A percentile compares a stretch with the other conserved stretches of the same genome.
These are phyloP conservation scores for Gardenia jasminoides DNA, from an alignment of 257 asterid genomes.

Conservation along the genomic window DNA sequence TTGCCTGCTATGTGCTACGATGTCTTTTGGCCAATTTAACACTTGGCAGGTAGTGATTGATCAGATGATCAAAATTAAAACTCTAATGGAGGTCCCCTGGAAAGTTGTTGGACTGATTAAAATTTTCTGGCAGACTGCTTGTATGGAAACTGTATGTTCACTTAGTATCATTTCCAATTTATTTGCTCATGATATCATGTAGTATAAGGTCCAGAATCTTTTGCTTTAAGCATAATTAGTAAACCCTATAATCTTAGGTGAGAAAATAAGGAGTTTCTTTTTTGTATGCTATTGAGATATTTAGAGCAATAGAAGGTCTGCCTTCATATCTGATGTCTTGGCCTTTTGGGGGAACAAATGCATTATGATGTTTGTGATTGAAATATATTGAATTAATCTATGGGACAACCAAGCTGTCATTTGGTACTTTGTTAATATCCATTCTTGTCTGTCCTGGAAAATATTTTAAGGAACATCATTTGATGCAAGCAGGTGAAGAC, in stretches of 20 bases:
- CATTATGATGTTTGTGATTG: not conserved
- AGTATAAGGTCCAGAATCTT: not conserved
- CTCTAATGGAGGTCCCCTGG: not conserved
- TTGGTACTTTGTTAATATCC: too few species aligned
- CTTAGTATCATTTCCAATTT: not conserved
- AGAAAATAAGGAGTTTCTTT: not conserved
- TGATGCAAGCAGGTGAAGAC: constrained; percentile 72
- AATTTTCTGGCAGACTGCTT: not conserved
- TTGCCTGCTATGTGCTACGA: not conserved
- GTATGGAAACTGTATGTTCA: not conserved
- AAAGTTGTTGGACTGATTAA: not conserved
- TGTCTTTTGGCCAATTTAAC: not conserved
- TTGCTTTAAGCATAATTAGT: not conserved
- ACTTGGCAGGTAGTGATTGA: not conserved
- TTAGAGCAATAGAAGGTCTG: not conserved
- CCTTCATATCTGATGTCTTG: not conserved
- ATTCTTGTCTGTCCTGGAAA: not conserved
- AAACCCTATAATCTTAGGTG: not conserved
- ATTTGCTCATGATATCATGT: not conserved
- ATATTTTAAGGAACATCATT: not conserved
- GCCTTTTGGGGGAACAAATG: not conserved
- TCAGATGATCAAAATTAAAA: not conserved
- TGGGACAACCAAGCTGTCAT: not conserved
- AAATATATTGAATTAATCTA: not conserved
- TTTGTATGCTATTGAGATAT: too few species aligned